Evolutionary conservation across 257 asterid species (phyloP).

Genomic region (Solanum pimpinellifolium): DNA sequence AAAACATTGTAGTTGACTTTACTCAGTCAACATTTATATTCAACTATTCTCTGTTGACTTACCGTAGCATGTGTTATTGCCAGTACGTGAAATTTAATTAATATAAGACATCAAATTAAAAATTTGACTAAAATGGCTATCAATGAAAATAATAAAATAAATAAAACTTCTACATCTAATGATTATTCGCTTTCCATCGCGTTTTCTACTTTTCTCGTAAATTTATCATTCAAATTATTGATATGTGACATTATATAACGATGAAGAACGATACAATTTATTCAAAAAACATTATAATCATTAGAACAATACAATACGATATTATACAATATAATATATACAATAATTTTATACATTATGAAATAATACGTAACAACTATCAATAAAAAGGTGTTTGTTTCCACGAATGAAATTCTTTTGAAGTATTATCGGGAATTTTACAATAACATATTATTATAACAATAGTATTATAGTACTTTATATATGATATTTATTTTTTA

Average conservation of each 20-base stretch:
- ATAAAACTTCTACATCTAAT: background rate
- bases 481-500: background rate
- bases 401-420: fast-evolving
- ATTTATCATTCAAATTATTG: too few species aligned
- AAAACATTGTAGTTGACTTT: background rate
- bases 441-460: too few species aligned
- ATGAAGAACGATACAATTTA: too few species aligned
- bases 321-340: too few species aligned
- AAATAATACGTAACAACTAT: too few species aligned
- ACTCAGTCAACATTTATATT: background rate
- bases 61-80: background rate
- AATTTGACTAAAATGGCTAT: background rate
- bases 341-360: too few species aligned
- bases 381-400: fast-evolving
- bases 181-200: too few species aligned
- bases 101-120: background rate
- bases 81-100: background rate
- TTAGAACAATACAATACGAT: too few species aligned
- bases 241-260: too few species aligned
- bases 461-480: background rate
- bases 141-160: background rate
- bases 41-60: background rate
- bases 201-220: too few species aligned
- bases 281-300: too few species aligned
- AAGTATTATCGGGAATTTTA: too few species aligned